These are phyloP conservation scores for Coemansia sp. DNA, from an alignment of 192 early-diverging fungal species.

Conservation along the genomic window DNA sequence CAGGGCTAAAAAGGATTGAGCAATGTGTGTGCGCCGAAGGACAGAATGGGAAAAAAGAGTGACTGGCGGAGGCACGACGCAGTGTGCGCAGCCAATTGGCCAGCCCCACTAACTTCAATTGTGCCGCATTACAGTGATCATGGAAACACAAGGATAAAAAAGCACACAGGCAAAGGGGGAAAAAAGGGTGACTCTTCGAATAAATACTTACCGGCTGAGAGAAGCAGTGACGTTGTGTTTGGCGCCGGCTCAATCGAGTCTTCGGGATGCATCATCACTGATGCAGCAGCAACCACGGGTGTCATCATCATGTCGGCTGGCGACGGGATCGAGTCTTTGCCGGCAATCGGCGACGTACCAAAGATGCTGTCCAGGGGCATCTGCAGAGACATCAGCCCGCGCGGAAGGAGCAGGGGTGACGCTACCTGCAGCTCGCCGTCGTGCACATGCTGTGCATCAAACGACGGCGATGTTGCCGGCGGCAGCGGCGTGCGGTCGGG, in stretches of 20 bases:
- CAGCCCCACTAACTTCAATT: background rate
- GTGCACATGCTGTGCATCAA: background rate
- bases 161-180: background rate
- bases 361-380: slow-evolving; percentile 36
- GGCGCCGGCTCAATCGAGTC: slow-evolving; percentile 31
- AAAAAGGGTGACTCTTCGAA: background rate
- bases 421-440: slow-evolving; percentile 29
- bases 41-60: background rate
- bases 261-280: slow-evolving; percentile 15
- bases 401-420: slow-evolving; percentile 32
- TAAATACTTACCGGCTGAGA: slow-evolving; percentile 8
- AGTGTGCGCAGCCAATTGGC: background rate
- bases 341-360: slow-evolving; percentile 17
- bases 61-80: background rate
- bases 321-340: slow-evolving; percentile 30
- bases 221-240: background rate
- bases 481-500: slow-evolving; percentile 37
- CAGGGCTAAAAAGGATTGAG: background rate
- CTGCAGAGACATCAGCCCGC: slow-evolving; percentile 29
- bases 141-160: background rate
- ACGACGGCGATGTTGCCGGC: slow-evolving; percentile 30
- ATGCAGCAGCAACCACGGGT: slow-evolving; percentile 4
- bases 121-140: too few relatives aligned
- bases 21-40: background rate
- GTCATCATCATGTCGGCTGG: slow-evolving; percentile 24